Evolutionary conservation across 768 basidiomycete genomes (phyloP).

Genomic region (Grammothele lineata): DNA sequence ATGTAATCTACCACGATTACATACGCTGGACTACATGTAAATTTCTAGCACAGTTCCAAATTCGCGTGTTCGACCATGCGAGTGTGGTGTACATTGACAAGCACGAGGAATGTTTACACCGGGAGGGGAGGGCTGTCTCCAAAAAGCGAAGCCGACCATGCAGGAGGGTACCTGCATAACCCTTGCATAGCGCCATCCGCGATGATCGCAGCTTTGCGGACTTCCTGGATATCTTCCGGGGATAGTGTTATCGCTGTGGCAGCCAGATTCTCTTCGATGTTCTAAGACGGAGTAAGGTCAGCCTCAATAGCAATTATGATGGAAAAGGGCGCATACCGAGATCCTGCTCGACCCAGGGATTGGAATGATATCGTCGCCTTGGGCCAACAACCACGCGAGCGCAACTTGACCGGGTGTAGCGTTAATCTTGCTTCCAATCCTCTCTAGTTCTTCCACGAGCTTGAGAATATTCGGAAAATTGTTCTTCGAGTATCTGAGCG

Average conservation of each 20-base stretch:
- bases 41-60: no score
- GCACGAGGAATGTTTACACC: slow-evolving; percentile 1
- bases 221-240: slow-evolving; percentile 24
- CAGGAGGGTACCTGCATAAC: not conserved
- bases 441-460: slow-evolving; percentile 19
- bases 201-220: slow-evolving; percentile 26
- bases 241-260: slow-evolving; percentile 26
- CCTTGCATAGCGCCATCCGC: slow-evolving; percentile 7
- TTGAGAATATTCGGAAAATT: slow-evolving; percentile 31
- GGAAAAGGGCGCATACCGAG: slow-evolving; percentile 13
- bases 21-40: no score
- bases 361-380: slow-evolving; percentile 28
- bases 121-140: slow-evolving; percentile 29
- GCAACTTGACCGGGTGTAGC: slow-evolving; percentile 32
- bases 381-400: slow-evolving; percentile 26
- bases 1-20: no score
- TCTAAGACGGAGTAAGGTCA: slow-evolving; percentile 16
- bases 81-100: no score
- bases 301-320: slow-evolving; percentile 12
- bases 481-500: slow-evolving; percentile 27
- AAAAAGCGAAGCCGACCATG: slow-evolving; percentile 17
- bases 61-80: no score
- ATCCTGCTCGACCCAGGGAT: slow-evolving; percentile 22
- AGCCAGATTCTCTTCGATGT: slow-evolving; percentile 31
- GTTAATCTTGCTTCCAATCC: slow-evolving; percentile 19